phyloP scores from a whole-genome alignment of 768 basidiomycete genomes.

The Podaxis sp. region DNA sequence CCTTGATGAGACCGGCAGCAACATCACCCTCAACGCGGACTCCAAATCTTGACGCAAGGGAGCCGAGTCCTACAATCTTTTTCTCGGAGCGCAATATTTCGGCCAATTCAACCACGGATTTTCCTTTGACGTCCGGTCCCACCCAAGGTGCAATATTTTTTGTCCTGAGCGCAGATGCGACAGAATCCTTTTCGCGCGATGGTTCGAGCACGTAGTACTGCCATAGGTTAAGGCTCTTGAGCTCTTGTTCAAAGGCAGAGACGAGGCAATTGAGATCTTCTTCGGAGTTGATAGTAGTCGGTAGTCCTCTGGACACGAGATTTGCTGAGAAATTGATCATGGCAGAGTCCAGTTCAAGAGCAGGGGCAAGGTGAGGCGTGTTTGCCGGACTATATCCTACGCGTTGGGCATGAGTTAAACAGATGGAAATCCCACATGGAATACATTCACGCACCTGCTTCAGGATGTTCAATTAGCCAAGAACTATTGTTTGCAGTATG shows the following conservation, averaged over 20 bases:
- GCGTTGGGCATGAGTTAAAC: background rate
- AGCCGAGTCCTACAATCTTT: conserved; percentile 58
- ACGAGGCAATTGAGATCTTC: conserved; percentile 71
- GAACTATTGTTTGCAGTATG: conserved; percentile 94
- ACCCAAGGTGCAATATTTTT: conserved; percentile 55
- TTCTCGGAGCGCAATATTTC: conserved; percentile 53
- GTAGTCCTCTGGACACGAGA: conserved; percentile 66
- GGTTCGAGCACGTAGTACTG: conserved; percentile 92
- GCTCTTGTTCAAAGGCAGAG: conserved; percentile 54
- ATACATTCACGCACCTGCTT: conserved; percentile 68
- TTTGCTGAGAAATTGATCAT: conserved; percentile 78
- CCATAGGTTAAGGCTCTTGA: conserved; percentile 79
- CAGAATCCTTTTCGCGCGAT: conserved; percentile 55
- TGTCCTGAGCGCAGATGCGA: conserved; percentile 54
- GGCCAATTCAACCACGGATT: conserved; percentile 65
- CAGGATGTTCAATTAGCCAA: conserved; percentile 93
- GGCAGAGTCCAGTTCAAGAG: conserved; percentile 87
- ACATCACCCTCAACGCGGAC: conserved; percentile 59
- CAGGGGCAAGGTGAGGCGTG: conserved; percentile 89
- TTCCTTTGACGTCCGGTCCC: conserved; percentile 58
- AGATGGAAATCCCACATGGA: background rate
- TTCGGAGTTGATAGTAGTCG: conserved; percentile 62
- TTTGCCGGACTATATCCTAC: conserved; percentile 88
- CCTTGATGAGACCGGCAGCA: conserved; percentile 75
- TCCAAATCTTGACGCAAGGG: conserved; percentile 66